These are phyloP conservation scores for Ophiostoma novo-ulmi DNA, from an alignment of 2,329 filamentous ascomycete genomes.

Conservation along the genomic window DNA sequence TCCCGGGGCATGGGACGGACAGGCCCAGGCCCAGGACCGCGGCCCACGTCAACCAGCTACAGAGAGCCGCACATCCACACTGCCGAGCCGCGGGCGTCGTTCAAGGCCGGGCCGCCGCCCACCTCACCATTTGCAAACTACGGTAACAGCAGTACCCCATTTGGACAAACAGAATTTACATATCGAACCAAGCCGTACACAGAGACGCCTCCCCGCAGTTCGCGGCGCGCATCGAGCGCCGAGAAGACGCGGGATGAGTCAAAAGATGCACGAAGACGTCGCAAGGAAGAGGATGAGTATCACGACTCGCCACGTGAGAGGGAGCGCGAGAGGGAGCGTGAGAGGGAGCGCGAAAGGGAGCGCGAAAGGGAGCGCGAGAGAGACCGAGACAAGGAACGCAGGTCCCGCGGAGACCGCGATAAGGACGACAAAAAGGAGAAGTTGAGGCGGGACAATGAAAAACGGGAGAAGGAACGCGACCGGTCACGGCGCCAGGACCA, in stretches of 20 bases:
- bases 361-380: constrained; percentile 34
- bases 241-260: constrained; percentile 31
- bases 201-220: constrained; percentile 27
- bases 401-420: constrained; percentile 25
- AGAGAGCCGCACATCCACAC: constrained; percentile 46
- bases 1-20: constrained; percentile 40
- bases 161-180: constrained; percentile 39
- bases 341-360: constrained; percentile 31
- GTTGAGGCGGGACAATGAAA: constrained; percentile 32
- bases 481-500: constrained; percentile 30
- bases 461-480: constrained; percentile 32
- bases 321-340: constrained; percentile 36
- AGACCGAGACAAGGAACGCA: constrained; percentile 29
- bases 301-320: constrained; percentile 35
- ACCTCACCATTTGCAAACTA: constrained; percentile 30
- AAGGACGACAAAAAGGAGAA: constrained; percentile 37
- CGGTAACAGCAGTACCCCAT: constrained; percentile 36
- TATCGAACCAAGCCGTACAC: constrained; percentile 41
- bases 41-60: constrained; percentile 38
- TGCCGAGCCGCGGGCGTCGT: constrained; percentile 44
- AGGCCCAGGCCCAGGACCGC: constrained; percentile 40
- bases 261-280: constrained; percentile 32
- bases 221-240: constrained; percentile 46
- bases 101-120: constrained; percentile 37
- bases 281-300: constrained; percentile 32